A percentile compares a stretch with the other conserved stretches of the same genome.
phyloP scores from a whole-genome alignment of 257 asterid genomes.

The Penstemon newberryi region DNA sequence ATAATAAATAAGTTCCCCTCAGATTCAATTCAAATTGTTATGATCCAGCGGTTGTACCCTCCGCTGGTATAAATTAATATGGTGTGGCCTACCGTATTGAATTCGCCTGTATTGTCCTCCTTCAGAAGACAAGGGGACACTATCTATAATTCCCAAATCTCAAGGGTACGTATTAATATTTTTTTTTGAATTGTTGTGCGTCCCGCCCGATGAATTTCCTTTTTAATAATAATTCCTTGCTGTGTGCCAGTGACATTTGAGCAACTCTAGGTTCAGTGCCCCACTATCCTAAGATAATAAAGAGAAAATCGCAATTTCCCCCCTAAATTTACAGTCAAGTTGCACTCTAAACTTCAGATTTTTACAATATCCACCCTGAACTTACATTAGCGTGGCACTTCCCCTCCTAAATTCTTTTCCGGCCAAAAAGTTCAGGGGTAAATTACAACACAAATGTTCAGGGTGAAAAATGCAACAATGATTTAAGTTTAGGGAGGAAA shows the following conservation, averaged over 20 bases:
- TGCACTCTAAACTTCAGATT: too few relatives aligned
- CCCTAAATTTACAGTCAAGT: too few relatives aligned
- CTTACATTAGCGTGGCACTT: too few relatives aligned
- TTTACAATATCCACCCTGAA: too few relatives aligned
- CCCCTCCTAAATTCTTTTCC: too few relatives aligned
- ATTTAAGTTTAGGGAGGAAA: too few relatives aligned
- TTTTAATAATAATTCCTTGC: conserved; percentile 7
- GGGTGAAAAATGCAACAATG: too few relatives aligned
- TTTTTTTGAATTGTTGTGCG: conserved; percentile 13
- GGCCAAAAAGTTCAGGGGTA: too few relatives aligned
- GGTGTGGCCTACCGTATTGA: conserved; percentile 39
- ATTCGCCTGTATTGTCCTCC: conserved; percentile 27
- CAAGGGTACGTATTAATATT: conserved; percentile 26
- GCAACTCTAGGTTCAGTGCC: conserved; percentile 30
- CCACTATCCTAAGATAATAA: conserved; percentile 1
- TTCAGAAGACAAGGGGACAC: conserved; percentile 47
- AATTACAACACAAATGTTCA: too few relatives aligned
- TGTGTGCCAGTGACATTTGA: conserved; percentile 15
- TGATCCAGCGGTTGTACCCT: conserved; percentile 24
- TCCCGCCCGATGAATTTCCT: conserved; percentile 31
- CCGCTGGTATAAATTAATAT: conserved; percentile 11
- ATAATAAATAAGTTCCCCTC: too few relatives aligned
- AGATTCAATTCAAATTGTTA: background rate
- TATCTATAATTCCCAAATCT: conserved; percentile 43
- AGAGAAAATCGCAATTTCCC: too few relatives aligned